These are phyloP conservation scores for Xylariaceae sp. DNA, from an alignment of 2,329 filamentous ascomycete genomes.

Conservation along the genomic window DNA sequence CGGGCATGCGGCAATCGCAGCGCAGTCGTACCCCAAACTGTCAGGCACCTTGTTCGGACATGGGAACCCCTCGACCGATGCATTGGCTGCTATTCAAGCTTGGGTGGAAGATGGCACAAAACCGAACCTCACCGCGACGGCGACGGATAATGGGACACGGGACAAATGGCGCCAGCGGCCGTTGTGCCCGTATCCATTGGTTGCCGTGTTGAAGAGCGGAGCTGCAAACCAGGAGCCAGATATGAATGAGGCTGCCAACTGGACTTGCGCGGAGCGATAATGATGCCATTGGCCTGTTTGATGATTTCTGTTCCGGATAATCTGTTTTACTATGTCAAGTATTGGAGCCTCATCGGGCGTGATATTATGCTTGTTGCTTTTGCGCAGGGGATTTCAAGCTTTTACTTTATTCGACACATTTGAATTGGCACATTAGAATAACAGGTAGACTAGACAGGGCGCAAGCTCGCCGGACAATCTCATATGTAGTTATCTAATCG, in stretches of 20 bases:
- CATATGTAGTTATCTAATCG: too few species aligned
- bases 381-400: too few species aligned
- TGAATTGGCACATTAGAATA: too few species aligned
- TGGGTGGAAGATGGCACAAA: constrained; percentile 15
- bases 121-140: constrained; percentile 31
- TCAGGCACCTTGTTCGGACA: constrained; percentile 37
- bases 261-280: too few species aligned
- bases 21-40: constrained; percentile 25
- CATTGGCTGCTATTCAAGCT: constrained; percentile 33
- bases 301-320: too few species aligned
- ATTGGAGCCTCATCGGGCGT: too few species aligned
- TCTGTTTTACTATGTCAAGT: too few species aligned
- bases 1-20: neutral
- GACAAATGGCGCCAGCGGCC: constrained; percentile 15
- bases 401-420: too few species aligned
- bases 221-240: neutral
- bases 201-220: neutral
- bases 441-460: too few species aligned
- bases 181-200: constrained; percentile 14
- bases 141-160: constrained; percentile 31
- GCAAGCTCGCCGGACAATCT: too few species aligned
- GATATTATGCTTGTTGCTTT: too few species aligned
- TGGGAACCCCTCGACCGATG: constrained; percentile 13
- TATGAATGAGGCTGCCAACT: neutral
- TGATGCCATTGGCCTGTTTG: too few species aligned